These are phyloP conservation scores for Moringa oleifera DNA, from an alignment of 345 rosid species.

Conservation along the genomic window DNA sequence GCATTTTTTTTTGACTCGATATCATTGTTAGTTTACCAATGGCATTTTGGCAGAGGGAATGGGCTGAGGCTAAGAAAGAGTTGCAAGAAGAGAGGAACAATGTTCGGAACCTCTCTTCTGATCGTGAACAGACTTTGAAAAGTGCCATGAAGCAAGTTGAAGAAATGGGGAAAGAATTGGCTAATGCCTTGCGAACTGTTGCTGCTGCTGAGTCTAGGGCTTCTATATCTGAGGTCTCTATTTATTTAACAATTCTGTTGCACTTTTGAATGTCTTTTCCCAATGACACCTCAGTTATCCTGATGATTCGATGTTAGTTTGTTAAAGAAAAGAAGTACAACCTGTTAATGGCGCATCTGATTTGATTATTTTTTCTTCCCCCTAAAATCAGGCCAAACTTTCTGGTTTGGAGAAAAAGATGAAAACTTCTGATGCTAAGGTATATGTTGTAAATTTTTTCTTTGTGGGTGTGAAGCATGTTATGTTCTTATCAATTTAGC, in stretches of 20 bases:
- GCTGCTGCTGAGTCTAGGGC: constrained; percentile 86
- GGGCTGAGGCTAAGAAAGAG: constrained; percentile 92
- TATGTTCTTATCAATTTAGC: not conserved
- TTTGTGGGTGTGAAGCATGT: not conserved
- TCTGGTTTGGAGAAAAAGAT: constrained; percentile 68
- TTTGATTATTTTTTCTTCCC: constrained; percentile 16
- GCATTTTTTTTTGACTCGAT: not conserved
- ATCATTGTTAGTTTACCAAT: too few relatives aligned
- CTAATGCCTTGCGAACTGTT: constrained; percentile 68
- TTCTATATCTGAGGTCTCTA: constrained; percentile 73
- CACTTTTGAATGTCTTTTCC: constrained; percentile 2
- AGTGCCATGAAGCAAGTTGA: constrained; percentile 79
- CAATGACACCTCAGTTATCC: too few relatives aligned
- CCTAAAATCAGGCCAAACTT: constrained; percentile 54
- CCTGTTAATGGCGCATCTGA: constrained; percentile 1
- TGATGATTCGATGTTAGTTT: too few relatives aligned
- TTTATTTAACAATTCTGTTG: constrained; percentile 5
- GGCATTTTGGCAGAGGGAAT: constrained; percentile 63
- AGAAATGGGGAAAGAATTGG: constrained; percentile 71
- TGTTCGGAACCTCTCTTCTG: constrained; percentile 54
- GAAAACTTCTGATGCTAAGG: constrained; percentile 59
- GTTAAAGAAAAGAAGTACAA: not conserved
- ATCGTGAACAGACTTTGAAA: constrained; percentile 66
- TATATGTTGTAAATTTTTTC: constrained; percentile 20
- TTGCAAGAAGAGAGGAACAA: constrained; percentile 75